Evolutionary conservation across 2,329 filamentous ascomycete species (phyloP).

Genomic region (Phoma herbarum): DNA sequence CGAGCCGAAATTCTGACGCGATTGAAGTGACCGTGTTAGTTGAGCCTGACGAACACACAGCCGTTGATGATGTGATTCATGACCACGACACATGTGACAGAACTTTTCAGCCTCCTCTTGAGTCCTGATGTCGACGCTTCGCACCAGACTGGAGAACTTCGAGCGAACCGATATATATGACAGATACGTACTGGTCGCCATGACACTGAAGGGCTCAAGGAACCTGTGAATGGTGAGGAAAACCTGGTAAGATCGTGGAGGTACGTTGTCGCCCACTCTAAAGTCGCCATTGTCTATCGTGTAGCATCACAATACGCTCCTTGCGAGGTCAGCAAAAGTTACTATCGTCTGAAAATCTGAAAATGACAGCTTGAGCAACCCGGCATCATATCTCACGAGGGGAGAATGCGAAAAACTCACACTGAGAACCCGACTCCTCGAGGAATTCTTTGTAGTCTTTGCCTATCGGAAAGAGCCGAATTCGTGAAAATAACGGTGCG

Average conservation of each 20-base stretch:
- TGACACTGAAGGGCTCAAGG: background rate
- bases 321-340: background rate
- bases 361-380: background rate
- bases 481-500: background rate
- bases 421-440: background rate
- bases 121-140: background rate
- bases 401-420: background rate
- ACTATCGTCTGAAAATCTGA: background rate
- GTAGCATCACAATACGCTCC: background rate
- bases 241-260: background rate
- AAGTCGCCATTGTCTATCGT: background rate
- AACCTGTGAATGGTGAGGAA: background rate
- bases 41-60: background rate
- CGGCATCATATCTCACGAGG: background rate
- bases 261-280: background rate
- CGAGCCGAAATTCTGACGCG: background rate
- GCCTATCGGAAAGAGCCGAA: background rate
- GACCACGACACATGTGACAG: background rate
- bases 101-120: background rate
- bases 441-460: background rate
- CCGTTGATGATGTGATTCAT: background rate
- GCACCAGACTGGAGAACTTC: background rate
- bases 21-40: background rate
- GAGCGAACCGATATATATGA: background rate
- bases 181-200: background rate